Evolutionary conservation across 306 rosid species (phyloP), one percentile per base, ranked within the genome.

Genomic region (Carpinus fangiana): DNA sequence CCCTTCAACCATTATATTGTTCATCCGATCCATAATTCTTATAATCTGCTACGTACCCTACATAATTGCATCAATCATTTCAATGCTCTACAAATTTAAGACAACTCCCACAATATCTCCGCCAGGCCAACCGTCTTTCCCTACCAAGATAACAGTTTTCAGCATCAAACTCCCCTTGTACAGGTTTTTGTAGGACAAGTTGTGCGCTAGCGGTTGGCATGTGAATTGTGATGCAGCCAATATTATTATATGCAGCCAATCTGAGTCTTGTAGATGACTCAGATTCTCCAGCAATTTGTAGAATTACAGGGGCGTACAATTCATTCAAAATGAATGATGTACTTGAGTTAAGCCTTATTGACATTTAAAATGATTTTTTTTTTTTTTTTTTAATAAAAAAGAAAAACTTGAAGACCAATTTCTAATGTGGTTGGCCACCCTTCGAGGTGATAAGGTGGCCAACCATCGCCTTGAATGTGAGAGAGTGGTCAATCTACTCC

Each of bases 41-140:
- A 51, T 51, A 47, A 72, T 14, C 73, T 7, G 46, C 0, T 47
- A 23, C 26, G 26, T 23, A 45, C 34, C 52, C n/a, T 51, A 56
- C 73, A 31, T 31, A 31, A 71, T 18, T 62, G 54, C 20, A 23
- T 28, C 60, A 46, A 43, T 74, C 52, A 80, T 28, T 36, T 65
- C 60, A 34, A 11, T 65, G 76, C 59, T 78, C 78, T 47, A 62
- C 81, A 20, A 12, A 72, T 79, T 75, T 23, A 75, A 75, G 70
- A 17, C 57, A 38, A 21, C 34, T 17, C 23, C 11, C 41, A 14
- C 46, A 4, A 17, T 14, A 0, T 36, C 23, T 10, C 34, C 1
- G 7, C 26, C 13, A 57, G 26, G 8, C 16, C 64, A 57, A 57
- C 34, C 64, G 21, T 57, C 64, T 20, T 20, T 57, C 64, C 64